These are phyloP conservation scores for Solanum tarijense DNA, from an alignment of 257 asterid genomes.

Conservation along the genomic window DNA sequence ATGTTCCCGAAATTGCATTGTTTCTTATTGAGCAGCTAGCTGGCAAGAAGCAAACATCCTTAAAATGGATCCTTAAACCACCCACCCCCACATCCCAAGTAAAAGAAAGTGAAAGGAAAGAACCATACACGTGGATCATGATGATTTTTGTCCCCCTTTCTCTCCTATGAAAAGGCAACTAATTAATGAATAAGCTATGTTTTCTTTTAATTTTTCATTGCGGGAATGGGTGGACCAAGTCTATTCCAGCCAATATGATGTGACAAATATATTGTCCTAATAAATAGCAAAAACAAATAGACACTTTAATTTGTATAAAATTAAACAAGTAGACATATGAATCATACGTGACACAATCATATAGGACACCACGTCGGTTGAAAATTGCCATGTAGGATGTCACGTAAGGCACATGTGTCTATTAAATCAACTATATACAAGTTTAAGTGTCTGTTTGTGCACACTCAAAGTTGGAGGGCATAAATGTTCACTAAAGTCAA, in stretches of 20 bases:
- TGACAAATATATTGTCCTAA: background rate
- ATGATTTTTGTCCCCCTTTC: background rate
- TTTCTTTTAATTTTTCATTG: background rate
- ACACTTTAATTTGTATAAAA: no score
- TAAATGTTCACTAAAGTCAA: no score
- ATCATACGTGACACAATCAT: no score
- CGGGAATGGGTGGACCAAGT: background rate
- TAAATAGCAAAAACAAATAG: no score
- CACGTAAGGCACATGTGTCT: background rate
- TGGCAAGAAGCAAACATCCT: background rate
- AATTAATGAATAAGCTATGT: background rate
- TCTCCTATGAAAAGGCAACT: conserved; percentile 13
- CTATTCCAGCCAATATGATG: background rate
- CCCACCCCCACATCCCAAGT: background rate
- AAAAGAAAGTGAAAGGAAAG: background rate
- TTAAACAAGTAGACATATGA: no score
- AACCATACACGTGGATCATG: background rate
- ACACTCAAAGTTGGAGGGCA: background rate
- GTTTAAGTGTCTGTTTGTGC: background rate
- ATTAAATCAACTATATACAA: no score
- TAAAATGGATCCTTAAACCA: background rate
- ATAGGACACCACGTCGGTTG: no score
- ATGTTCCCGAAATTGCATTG: background rate
- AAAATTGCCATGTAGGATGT: no score
- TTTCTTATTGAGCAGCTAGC: background rate